These are phyloP conservation scores for Azolla pinnata DNA, from an alignment of 75 land plant species.

Conservation along the genomic window DNA sequence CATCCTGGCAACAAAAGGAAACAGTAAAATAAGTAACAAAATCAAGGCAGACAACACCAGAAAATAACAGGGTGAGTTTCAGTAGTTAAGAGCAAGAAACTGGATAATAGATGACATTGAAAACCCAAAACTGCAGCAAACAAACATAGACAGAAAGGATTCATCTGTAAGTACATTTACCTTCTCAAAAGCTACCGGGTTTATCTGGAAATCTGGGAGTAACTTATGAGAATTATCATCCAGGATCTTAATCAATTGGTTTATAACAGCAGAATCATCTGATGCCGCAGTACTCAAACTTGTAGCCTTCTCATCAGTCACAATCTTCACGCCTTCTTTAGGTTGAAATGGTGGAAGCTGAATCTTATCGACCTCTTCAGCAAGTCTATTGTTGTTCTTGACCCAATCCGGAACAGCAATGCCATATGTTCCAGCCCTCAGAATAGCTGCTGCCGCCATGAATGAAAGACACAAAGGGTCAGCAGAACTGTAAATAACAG, in stretches of 20 bases:
- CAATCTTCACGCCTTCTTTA: constrained; percentile 68
- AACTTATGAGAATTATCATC: constrained; percentile 40
- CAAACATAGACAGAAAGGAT: too few relatives aligned
- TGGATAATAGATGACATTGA: constrained; percentile 54
- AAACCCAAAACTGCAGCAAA: constrained; percentile 75
- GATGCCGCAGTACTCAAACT: constrained; percentile 34
- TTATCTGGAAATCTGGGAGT: constrained; percentile 46
- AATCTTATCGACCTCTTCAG: constrained; percentile 54
- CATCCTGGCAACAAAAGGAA: constrained; percentile 57
- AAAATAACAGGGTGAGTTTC: too few relatives aligned
- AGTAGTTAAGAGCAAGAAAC: constrained; percentile 33
- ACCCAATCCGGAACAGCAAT: constrained; percentile 76
- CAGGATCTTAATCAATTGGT: constrained; percentile 41
- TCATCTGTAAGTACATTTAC: too few relatives aligned
- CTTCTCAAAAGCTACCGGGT: constrained; percentile 88
- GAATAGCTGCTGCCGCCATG: constrained; percentile 57
- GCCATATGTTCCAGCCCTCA: constrained; percentile 69
- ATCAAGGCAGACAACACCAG: too few relatives aligned
- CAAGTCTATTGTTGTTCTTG: constrained; percentile 25
- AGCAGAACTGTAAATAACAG: constrained; percentile 43
- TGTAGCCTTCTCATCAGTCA: constrained; percentile 81
- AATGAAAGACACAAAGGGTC: constrained; percentile 63
- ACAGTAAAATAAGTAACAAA: constrained; percentile 55
- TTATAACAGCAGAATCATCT: constrained; percentile 67
- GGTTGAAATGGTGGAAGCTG: constrained; percentile 61